These are phyloP conservation scores for Thalassia testudinum DNA, from an alignment of 116 monocot species.

Conservation along the genomic window DNA sequence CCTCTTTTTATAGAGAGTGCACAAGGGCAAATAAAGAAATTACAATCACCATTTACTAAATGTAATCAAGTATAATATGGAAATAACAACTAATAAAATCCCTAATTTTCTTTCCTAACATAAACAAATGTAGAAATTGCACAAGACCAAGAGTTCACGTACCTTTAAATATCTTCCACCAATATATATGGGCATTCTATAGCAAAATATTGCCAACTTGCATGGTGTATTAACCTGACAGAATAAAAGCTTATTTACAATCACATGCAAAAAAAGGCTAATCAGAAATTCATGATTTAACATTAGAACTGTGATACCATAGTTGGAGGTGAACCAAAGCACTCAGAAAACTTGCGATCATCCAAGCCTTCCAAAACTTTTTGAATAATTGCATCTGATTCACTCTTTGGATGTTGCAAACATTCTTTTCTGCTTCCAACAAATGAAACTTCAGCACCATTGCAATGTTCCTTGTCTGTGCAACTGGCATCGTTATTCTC, in stretches of 20 bases:
- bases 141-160: too few species aligned
- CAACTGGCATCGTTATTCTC: slow-evolving; percentile 1
- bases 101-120: too few species aligned
- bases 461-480: background rate
- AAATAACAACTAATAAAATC: too few species aligned
- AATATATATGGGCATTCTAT: slow-evolving; percentile 63
- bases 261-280: background rate
- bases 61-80: too few species aligned
- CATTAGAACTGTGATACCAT: slow-evolving; percentile 26
- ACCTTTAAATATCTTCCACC: slow-evolving; percentile 97
- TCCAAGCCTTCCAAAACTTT: slow-evolving; percentile 37
- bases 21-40: too few species aligned
- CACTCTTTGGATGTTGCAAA: slow-evolving; percentile 16
- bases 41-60: too few species aligned
- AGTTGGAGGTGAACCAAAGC: slow-evolving; percentile 38
- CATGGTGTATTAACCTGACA: slow-evolving; percentile 37
- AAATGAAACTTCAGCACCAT: slow-evolving; percentile 10
- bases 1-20: too few species aligned
- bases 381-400: slow-evolving; percentile 43
- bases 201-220: slow-evolving; percentile 34
- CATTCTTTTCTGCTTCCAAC: slow-evolving; percentile 8
- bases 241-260: background rate
- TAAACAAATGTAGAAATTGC: too few species aligned
- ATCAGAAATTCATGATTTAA: background rate
- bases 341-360: slow-evolving; percentile 41